These are phyloP conservation scores for Limonium bicolor DNA, from an alignment of 148 eudicot genomes.

Conservation along the genomic window DNA sequence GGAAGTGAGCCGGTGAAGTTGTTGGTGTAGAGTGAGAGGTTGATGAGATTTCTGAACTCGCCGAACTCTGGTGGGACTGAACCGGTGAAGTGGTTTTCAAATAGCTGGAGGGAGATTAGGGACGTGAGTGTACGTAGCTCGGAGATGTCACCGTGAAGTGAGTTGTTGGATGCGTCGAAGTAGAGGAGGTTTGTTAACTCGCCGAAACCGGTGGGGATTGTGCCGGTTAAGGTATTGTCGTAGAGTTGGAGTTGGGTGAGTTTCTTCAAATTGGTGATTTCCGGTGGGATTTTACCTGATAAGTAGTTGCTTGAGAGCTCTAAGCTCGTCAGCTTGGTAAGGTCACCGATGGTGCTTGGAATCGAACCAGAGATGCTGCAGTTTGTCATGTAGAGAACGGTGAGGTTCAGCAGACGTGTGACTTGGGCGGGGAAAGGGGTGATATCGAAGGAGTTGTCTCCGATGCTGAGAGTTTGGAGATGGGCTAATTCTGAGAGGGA, in stretches of 20 bases:
- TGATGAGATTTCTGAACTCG: constrained; percentile 42
- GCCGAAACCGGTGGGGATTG: constrained; percentile 48
- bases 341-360: constrained; percentile 45
- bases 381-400: constrained; percentile 51
- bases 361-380: constrained; percentile 59
- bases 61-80: constrained; percentile 68
- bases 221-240: constrained; percentile 42
- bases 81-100: constrained; percentile 43
- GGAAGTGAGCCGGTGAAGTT: constrained; percentile 69
- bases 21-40: constrained; percentile 55
- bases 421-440: constrained; percentile 37
- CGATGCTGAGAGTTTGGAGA: constrained; percentile 36
- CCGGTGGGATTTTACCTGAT: constrained; percentile 44
- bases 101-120: constrained; percentile 41
- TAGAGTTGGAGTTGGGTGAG: constrained; percentile 62
- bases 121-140: constrained; percentile 30
- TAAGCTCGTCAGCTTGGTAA: constrained; percentile 29
- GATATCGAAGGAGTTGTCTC: constrained; percentile 47
- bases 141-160: constrained; percentile 42
- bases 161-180: constrained; percentile 56
- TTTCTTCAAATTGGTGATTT: constrained; percentile 41
- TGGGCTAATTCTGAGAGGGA: constrained; percentile 39
- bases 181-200: constrained; percentile 32
- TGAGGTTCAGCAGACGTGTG: constrained; percentile 17
- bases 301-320: constrained; percentile 39